phyloP scores from a whole-genome alignment of 345 rosid species.

The Citrus mangshanensis region DNA sequence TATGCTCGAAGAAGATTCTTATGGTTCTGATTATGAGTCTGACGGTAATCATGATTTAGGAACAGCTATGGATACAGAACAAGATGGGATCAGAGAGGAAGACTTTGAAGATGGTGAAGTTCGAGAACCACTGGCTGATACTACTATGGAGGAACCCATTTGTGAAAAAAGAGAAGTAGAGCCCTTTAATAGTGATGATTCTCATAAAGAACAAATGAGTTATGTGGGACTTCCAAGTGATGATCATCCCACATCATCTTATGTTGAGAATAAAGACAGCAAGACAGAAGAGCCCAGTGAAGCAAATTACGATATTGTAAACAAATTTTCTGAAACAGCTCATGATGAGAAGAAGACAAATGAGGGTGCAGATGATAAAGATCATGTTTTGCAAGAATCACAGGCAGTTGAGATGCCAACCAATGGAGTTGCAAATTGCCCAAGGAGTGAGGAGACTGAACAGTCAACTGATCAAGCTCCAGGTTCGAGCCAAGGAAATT shows the following conservation, averaged over 20 bases:
- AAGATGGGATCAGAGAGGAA: slow-evolving; percentile 35
- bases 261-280: slow-evolving; percentile 27
- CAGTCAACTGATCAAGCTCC: slow-evolving; percentile 28
- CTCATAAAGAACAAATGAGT: slow-evolving; percentile 21
- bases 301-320: slow-evolving; percentile 17
- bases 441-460: slow-evolving; percentile 25
- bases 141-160: slow-evolving; percentile 20
- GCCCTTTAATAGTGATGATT: slow-evolving; percentile 19
- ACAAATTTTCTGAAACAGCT: slow-evolving; percentile 19
- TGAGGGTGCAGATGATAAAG: slow-evolving; percentile 20
- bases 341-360: slow-evolving; percentile 16
- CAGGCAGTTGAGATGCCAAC: slow-evolving; percentile 25
- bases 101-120: slow-evolving; percentile 66
- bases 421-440: slow-evolving; percentile 30
- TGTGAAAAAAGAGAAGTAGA: slow-evolving; percentile 21
- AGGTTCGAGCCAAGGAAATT: slow-evolving; percentile 33
- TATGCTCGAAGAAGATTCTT: slow-evolving; percentile 41
- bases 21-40: slow-evolving; percentile 49
- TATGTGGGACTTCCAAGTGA: slow-evolving; percentile 19
- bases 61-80: slow-evolving; percentile 35
- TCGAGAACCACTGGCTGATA: slow-evolving; percentile 33
- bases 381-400: slow-evolving; percentile 25
- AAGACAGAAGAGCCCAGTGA: slow-evolving; percentile 28
- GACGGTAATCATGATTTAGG: slow-evolving; percentile 36
- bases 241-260: slow-evolving; percentile 22